A percentile compares a stretch with the other conserved stretches of the same genome.
phyloP scores from a whole-genome alignment of 106 monocot species.

The Dactylorhiza incarnata region DNA sequence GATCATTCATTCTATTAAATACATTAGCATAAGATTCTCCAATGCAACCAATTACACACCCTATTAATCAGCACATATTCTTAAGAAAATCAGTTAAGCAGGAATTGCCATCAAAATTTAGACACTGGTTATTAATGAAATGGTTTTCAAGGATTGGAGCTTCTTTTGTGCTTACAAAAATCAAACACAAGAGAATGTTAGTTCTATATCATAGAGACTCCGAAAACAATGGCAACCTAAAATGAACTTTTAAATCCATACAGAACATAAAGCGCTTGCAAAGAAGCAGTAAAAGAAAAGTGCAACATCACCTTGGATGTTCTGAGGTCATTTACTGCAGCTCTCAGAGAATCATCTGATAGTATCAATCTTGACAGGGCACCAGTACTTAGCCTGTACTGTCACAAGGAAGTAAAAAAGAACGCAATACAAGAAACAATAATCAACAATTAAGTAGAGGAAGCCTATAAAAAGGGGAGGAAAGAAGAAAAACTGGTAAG shows the following conservation, averaged over 20 bases:
- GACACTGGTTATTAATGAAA: neutral
- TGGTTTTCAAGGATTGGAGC: neutral
- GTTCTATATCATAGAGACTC: neutral
- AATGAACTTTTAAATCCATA: neutral
- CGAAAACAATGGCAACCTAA: neutral
- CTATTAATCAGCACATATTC: neutral
- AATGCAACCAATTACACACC: neutral
- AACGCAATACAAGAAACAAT: neutral
- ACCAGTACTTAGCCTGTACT: slow-evolving; percentile 85
- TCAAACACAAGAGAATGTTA: neutral
- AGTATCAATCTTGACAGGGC: slow-evolving; percentile 83
- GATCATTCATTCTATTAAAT: neutral
- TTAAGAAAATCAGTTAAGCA: neutral
- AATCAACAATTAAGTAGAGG: neutral
- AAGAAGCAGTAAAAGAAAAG: neutral
- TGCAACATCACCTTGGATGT: slow-evolving; percentile 56
- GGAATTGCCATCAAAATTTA: neutral
- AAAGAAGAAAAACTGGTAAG: neutral
- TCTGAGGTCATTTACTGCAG: slow-evolving; percentile 83
- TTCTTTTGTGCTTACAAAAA: neutral
- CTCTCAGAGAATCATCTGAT: slow-evolving; percentile 90
- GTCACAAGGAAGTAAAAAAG: neutral
- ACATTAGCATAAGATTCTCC: neutral
- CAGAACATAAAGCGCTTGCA: neutral
- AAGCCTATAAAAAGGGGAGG: neutral